Percentiles rank a stretch among this genome's conserved stretches.
These are phyloP conservation scores for Aspergillus proliferans DNA, from an alignment of 2,329 filamentous ascomycete genomes.

Conservation along the genomic window DNA sequence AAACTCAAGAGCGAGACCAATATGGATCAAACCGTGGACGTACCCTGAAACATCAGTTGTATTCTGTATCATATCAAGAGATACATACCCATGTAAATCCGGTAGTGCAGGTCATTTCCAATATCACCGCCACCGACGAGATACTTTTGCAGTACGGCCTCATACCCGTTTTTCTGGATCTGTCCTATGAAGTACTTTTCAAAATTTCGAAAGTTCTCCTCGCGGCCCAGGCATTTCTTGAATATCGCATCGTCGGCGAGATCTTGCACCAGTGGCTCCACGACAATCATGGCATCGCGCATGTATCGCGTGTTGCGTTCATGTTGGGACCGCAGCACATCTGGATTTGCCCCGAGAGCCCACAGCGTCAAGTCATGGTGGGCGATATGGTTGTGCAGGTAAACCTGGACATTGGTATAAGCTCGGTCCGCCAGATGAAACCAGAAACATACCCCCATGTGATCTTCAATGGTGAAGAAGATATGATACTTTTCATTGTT, in stretches of 20 bases:
- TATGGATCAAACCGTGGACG: slow-evolving; percentile 7
- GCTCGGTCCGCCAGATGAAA: too few relatives aligned
- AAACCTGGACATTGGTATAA: not conserved
- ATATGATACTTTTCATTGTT: not conserved
- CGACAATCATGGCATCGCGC: too few relatives aligned
- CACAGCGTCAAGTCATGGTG: slow-evolving; percentile 16
- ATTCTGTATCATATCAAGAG: not conserved
- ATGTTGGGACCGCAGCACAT: slow-evolving; percentile 12
- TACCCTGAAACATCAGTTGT: not conserved
- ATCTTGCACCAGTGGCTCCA: slow-evolving; percentile 3
- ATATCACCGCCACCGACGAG: slow-evolving; percentile 10
- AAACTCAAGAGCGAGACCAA: slow-evolving; percentile 6
- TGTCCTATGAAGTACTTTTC: slow-evolving; percentile 14
- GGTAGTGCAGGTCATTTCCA: slow-evolving; percentile 10
- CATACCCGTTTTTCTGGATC: slow-evolving; percentile 9
- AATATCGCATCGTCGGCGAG: slow-evolving; percentile 8
- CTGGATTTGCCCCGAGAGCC: slow-evolving; percentile 14
- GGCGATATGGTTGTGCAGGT: slow-evolving; percentile 14
- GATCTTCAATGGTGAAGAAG: not conserved
- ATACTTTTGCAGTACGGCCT: slow-evolving; percentile 14
- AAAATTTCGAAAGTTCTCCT: slow-evolving; percentile 7
- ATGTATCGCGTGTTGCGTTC: slow-evolving; percentile 13
- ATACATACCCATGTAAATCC: slow-evolving; percentile 2
- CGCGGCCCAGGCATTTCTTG: slow-evolving; percentile 6
- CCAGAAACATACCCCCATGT: not conserved